Evolutionary conservation across 73 alveolate species (phyloP), one percentile per base, ranked within the genome.

Genomic region (Paramecium octaurelia): DNA sequence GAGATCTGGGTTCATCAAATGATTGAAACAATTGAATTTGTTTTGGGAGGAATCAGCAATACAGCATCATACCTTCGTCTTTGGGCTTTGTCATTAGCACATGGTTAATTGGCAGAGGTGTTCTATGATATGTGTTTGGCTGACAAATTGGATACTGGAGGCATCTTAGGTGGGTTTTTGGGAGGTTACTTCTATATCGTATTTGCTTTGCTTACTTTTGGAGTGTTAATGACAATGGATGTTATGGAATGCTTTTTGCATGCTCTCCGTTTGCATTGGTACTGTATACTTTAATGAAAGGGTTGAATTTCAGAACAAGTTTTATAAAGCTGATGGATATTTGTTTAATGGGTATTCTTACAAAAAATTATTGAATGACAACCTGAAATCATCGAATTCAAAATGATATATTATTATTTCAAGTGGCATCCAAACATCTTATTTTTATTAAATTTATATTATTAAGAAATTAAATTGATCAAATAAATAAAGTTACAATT

Each of bases 301-400:
- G 98, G 99, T 97, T 84, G 99, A 97, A 93, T 97, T 97, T 93
- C 97, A 97, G 84, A 97, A 95, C 88, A 97, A 97, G 59, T 97
- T 97, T 97, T 97, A 94, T 94, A 94, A 96, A 94, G 99, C 99
- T 43, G 93, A 93, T 59, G 99, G 99, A n/a, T 96, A 96, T 92
- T 86, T 91, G 85, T 97, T 96, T 92, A 58, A 73, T 20, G 98
- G 98, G 18, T 97, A 80, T 34, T 42, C 85, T n/a, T 68, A 31
- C 84, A 24, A 68, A 68, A 68, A 27, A 31, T 4, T 68, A 8
- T 68, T 68, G 46, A 68, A 23, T 2, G 84, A 68, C 24, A 68
- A 68, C 14, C 68, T 50, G 16, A 50, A 50, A 50, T 50, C 16
- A 8, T n/a, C 68, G n/a, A 50, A 50, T 50, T 16, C 68, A 50